These are phyloP conservation scores for Suillus plorans DNA, from an alignment of 768 basidiomycete genomes.

Conservation along the genomic window DNA sequence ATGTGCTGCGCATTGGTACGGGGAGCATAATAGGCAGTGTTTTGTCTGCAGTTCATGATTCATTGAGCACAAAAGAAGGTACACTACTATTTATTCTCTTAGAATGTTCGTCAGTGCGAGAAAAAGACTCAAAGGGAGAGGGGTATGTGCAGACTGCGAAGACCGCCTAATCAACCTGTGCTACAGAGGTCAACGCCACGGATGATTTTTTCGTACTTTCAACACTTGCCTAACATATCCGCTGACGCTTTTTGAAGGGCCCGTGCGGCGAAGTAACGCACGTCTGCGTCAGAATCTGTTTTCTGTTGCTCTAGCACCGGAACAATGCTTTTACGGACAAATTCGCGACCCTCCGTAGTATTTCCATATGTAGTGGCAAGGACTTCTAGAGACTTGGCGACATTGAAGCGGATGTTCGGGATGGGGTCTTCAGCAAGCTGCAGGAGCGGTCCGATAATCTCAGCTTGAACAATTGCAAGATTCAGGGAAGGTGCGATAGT, in stretches of 20 bases:
- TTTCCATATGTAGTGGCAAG: slow-evolving; percentile 70
- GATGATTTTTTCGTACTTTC: background rate
- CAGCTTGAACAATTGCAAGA: slow-evolving; percentile 77
- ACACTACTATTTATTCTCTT: slow-evolving; percentile 33
- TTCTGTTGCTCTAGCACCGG: slow-evolving; percentile 87
- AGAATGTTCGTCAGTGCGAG: slow-evolving; percentile 17
- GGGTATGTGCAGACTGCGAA: slow-evolving; percentile 27
- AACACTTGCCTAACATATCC: slow-evolving; percentile 38
- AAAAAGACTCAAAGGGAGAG: slow-evolving; percentile 20
- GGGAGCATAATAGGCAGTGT: background rate
- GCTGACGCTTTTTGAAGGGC: slow-evolving; percentile 62
- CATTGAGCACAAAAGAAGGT: slow-evolving; percentile 27
- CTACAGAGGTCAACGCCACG: slow-evolving; percentile 6
- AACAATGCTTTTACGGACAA: slow-evolving; percentile 70
- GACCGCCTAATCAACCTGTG: slow-evolving; percentile 22
- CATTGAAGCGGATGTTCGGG: slow-evolving; percentile 99
- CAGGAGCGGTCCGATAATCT: slow-evolving; percentile 82
- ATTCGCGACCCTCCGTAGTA: slow-evolving; percentile 67
- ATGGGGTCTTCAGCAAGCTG: slow-evolving; percentile 87
- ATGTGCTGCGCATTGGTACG: background rate
- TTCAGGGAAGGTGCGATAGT: slow-evolving; percentile 93
- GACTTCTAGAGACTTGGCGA: slow-evolving; percentile 92
- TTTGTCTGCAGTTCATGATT: slow-evolving; percentile 15
- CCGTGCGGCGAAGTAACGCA: slow-evolving; percentile 87
- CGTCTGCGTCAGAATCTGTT: slow-evolving; percentile 91